A percentile compares a stretch with the other conserved stretches of the same genome.
phyloP scores from a whole-genome alignment of 345 rosid species.

The Balakata baccata region DNA sequence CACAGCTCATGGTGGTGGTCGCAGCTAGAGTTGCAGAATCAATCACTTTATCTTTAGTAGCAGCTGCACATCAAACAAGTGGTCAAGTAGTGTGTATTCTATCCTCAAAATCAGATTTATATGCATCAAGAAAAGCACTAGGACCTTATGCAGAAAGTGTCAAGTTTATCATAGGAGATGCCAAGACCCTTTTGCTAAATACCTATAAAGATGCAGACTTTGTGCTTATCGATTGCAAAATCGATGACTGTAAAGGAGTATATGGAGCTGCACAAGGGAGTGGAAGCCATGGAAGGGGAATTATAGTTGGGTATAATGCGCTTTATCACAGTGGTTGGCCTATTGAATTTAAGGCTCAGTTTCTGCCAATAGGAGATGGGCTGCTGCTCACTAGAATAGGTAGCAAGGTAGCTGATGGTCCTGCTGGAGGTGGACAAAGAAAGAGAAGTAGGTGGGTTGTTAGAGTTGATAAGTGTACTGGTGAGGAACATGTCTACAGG shows the following conservation, averaged over 20 bases:
- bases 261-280: slow-evolving; percentile 28
- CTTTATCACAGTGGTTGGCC: slow-evolving; percentile 27
- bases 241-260: slow-evolving; percentile 19
- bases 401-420: background rate
- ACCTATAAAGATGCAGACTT: slow-evolving; percentile 41
- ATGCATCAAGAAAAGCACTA: slow-evolving; percentile 15
- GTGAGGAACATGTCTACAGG: slow-evolving; percentile 58
- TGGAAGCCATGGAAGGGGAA: slow-evolving; percentile 6
- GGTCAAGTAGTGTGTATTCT: slow-evolving; percentile 42
- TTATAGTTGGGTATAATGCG: slow-evolving; percentile 50
- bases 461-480: slow-evolving; percentile 40
- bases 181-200: slow-evolving; percentile 21
- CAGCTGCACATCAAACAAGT: slow-evolving; percentile 48
- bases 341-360: slow-evolving; percentile 29
- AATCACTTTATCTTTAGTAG: slow-evolving; percentile 33
- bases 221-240: slow-evolving; percentile 42
- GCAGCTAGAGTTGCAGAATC: slow-evolving; percentile 19
- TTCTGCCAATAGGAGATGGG: slow-evolving; percentile 55
- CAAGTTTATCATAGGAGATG: slow-evolving; percentile 36
- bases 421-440: background rate
- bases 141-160: slow-evolving; percentile 27
- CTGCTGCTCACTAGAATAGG: slow-evolving; percentile 32
- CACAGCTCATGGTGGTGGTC: slow-evolving; percentile 46
- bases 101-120: background rate
- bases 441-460: slow-evolving; percentile 50